Evolutionary conservation across 495 filamentous ascomycete genomes (phyloP).

Genomic region (Hyphodiscus hymeniophilus): DNA sequence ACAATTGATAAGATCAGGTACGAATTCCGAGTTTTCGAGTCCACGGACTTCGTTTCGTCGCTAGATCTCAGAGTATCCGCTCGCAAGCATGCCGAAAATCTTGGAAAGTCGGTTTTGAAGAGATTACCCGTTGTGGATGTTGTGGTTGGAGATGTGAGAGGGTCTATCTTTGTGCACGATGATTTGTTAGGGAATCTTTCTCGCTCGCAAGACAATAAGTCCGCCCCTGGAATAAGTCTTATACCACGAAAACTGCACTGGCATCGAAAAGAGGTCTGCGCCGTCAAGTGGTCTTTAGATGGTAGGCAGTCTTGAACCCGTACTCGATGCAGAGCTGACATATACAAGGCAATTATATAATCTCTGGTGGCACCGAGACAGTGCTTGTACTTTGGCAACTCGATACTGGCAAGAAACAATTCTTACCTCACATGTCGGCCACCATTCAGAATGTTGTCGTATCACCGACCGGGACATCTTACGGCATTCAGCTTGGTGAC

Average conservation of each 20-base stretch:
- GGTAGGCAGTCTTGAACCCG: slow-evolving; percentile 52
- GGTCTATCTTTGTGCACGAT: slow-evolving; percentile 69
- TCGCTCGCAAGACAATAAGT: slow-evolving; percentile 7
- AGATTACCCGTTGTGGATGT: slow-evolving; percentile 49
- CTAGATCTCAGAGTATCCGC: slow-evolving; percentile 43
- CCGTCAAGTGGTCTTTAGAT: slow-evolving; percentile 82
- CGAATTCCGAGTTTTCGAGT: slow-evolving; percentile 41
- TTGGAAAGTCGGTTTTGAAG: slow-evolving; percentile 26
- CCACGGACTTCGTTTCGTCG: slow-evolving; percentile 46
- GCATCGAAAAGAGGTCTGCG: slow-evolving; percentile 76
- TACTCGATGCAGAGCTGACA: background rate
- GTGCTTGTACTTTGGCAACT: slow-evolving; percentile 94
- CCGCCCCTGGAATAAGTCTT: slow-evolving; percentile 15
- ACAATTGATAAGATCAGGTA: slow-evolving; percentile 34
- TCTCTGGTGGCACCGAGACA: slow-evolving; percentile 86
- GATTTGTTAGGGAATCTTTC: slow-evolving; percentile 55
- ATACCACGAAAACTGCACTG: slow-evolving; percentile 61
- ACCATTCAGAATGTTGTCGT: slow-evolving; percentile 75
- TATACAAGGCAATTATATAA: slow-evolving; percentile 76
- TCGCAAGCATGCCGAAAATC: slow-evolving; percentile 10
- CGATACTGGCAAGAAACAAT: slow-evolving; percentile 70
- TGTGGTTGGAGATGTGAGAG: slow-evolving; percentile 63
- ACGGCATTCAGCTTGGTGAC: slow-evolving; percentile 76
- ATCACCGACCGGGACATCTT: slow-evolving; percentile 68
- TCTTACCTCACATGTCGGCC: slow-evolving; percentile 79